A percentile compares a stretch with the other conserved stretches of the same genome.
Conservation (phyloP, 331 rosid genomes). For the Telfairia occidentalis region DNA sequence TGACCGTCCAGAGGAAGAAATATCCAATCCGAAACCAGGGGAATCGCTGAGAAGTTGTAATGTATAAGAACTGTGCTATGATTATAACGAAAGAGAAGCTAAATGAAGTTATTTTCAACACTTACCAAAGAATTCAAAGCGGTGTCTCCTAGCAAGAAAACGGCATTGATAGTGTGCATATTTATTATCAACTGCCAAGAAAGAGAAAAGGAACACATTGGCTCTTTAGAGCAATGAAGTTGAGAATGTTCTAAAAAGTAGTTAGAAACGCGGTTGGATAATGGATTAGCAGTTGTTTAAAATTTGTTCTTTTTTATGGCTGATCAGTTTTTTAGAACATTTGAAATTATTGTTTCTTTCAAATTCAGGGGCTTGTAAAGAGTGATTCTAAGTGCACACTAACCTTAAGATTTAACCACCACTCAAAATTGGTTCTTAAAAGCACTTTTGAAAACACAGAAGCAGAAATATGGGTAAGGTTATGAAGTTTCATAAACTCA, state of each 20-base stretch:
- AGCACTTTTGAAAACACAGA: background rate
- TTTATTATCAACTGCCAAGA: slow-evolving; percentile 48
- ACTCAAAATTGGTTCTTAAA: too few relatives aligned
- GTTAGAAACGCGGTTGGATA: too few relatives aligned
- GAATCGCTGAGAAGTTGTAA: slow-evolving; percentile 41
- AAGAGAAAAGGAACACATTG: background rate
- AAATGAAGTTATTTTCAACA: slow-evolving; percentile 13
- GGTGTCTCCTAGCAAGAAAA: slow-evolving; percentile 71
- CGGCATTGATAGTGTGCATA: slow-evolving; percentile 92
- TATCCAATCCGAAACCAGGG: slow-evolving; percentile 95
- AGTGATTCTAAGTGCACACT: too few relatives aligned
- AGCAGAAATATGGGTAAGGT: background rate
- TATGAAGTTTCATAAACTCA: background rate
- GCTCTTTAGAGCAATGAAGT: background rate
- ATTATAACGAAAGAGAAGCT: slow-evolving; percentile 7
- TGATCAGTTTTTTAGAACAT: too few relatives aligned
- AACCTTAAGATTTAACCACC: too few relatives aligned
- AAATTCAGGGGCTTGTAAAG: too few relatives aligned
- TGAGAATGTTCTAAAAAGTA: background rate
- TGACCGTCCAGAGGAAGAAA: slow-evolving; percentile 75
- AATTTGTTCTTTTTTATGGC: too few relatives aligned
- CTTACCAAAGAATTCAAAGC: slow-evolving; percentile 75
- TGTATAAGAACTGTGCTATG: background rate
- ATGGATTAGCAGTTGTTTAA: too few relatives aligned
- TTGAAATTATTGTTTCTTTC: too few relatives aligned